Conservation (phyloP, 306 rosid species). For the Mucuna pruriens region DNA sequence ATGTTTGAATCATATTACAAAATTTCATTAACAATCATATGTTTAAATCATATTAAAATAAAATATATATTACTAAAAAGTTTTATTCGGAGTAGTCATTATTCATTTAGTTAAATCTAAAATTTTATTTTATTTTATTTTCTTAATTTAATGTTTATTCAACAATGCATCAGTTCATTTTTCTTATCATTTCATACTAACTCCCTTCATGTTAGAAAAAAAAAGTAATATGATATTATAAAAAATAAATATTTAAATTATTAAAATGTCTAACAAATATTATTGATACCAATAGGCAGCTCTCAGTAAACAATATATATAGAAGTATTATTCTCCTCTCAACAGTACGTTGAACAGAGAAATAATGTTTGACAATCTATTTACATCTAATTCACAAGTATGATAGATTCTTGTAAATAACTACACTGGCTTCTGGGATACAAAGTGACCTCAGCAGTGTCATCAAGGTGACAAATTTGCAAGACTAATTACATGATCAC, state of each 20-base stretch:
- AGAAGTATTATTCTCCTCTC: conserved; percentile 3
- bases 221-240: too few species aligned
- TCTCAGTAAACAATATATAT: background rate
- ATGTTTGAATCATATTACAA: too few species aligned
- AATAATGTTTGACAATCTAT: conserved; percentile 20
- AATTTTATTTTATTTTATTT: too few species aligned
- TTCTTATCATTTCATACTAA: background rate
- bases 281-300: background rate
- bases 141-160: background rate
- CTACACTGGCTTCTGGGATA: conserved; percentile 21
- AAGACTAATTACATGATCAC: conserved; percentile 37
- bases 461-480: conserved; percentile 26
- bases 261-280: background rate
- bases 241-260: too few species aligned
- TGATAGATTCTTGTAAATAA: conserved; percentile 26
- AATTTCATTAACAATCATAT: too few species aligned
- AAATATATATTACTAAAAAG: too few species aligned
- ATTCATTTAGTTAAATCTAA: too few species aligned
- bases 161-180: background rate
- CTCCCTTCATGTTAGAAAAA: too few species aligned
- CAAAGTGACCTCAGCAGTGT: conserved; percentile 28
- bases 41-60: too few species aligned
- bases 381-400: conserved; percentile 34
- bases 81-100: too few species aligned
- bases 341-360: conserved; percentile 17